A percentile compares a stretch with the other conserved stretches of the same genome.
These are phyloP conservation scores for Aquilaria malaccensis DNA, from an alignment of 345 rosid genomes.

Conservation along the genomic window DNA sequence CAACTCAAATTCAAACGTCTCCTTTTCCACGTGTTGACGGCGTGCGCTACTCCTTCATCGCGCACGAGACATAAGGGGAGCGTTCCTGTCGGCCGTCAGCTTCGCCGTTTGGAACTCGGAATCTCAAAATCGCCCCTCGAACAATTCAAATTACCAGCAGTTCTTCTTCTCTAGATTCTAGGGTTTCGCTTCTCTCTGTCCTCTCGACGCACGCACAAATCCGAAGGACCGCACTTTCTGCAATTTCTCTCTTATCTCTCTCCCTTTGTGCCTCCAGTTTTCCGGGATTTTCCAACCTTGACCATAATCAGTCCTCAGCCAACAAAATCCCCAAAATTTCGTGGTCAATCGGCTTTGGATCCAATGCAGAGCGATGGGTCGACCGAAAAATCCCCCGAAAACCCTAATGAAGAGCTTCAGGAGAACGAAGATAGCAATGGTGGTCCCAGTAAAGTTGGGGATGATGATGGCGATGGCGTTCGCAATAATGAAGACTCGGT, in stretches of 20 bases:
- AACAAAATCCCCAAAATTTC: conserved; percentile 1
- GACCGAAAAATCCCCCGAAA: conserved; percentile 12
- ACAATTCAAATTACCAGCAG: neutral
- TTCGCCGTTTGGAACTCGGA: too few species aligned
- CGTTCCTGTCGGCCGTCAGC: too few species aligned
- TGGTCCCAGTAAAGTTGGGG: neutral
- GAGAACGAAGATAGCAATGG: conserved; percentile 5
- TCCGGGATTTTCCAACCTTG: neutral
- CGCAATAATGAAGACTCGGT: conserved; percentile 41
- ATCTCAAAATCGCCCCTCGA: too few species aligned
- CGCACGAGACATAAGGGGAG: too few species aligned
- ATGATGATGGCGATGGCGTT: conserved; percentile 9
- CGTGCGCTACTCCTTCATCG: too few species aligned
- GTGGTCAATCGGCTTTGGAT: neutral
- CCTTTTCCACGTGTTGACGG: too few species aligned
- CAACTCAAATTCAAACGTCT: too few species aligned
- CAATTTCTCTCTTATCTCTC: conserved; percentile 3
- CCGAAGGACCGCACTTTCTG: conserved; percentile 8
- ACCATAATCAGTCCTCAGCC: neutral
- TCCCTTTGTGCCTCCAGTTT: conserved; percentile 16
- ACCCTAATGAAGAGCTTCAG: conserved; percentile 8
- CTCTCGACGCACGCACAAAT: neutral
- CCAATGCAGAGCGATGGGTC: conserved; percentile 32
- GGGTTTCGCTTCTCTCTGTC: conserved; percentile 35
- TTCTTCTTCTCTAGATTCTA: conserved; percentile 27